These are phyloP conservation scores for Wickerhamomyces rabaulensis DNA, from an alignment of 805 yeast species.

Conservation along the genomic window DNA sequence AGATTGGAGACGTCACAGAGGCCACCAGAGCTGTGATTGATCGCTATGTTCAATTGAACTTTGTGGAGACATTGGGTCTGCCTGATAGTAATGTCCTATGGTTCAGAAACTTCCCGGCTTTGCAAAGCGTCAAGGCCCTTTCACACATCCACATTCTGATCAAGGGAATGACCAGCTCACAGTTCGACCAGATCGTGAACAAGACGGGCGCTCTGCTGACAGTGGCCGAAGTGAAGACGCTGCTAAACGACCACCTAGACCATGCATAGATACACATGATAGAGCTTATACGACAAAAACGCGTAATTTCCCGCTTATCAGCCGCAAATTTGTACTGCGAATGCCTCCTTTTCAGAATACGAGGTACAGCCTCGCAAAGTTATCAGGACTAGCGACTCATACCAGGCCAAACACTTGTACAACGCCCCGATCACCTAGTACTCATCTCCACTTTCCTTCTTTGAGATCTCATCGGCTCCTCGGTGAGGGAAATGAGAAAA, in stretches of 20 bases:
- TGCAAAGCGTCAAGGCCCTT: conserved; percentile 62
- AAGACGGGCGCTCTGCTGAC: conserved; percentile 10
- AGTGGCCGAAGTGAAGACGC: not conserved
- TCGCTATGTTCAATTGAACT: conserved; percentile 41
- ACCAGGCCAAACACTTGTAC: too few relatives aligned
- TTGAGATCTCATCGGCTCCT: not conserved
- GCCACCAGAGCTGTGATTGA: conserved; percentile 41
- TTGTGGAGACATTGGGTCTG: conserved; percentile 32
- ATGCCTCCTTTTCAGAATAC: too few relatives aligned
- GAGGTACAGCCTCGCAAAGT: too few relatives aligned
- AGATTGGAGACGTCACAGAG: conserved; percentile 33
- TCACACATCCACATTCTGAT: conserved; percentile 70
- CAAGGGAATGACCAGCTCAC: conserved; percentile 15
- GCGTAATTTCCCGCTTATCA: not conserved
- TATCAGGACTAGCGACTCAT: too few relatives aligned
- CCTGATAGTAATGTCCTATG: conserved; percentile 37
- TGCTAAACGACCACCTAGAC: not conserved
- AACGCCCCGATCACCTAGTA: too few relatives aligned
- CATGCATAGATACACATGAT: not conserved
- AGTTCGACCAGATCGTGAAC: conserved; percentile 3
- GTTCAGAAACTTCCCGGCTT: conserved; percentile 68
- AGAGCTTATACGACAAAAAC: not conserved
- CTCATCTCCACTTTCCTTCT: not conserved
- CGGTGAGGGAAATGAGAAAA: not conserved
- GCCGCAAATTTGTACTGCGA: not conserved